phyloP scores from a whole-genome alignment of 148 eudicot genomes.

The Rhododendron griersonianum region DNA sequence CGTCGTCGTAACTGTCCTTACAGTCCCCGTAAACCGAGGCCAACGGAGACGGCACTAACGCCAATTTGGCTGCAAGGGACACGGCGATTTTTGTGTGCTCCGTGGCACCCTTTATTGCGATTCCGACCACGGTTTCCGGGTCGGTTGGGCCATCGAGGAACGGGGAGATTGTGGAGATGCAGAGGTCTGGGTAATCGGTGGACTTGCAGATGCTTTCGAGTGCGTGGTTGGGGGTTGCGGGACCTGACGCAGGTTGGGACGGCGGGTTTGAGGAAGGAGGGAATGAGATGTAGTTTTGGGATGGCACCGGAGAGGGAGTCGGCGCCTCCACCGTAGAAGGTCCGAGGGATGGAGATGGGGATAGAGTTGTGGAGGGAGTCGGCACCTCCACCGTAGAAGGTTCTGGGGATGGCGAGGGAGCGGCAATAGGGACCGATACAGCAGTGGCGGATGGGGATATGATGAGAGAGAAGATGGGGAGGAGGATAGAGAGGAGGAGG shows the following conservation, averaged over 20 bases:
- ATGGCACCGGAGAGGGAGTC: background rate
- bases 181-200: conserved; percentile 30
- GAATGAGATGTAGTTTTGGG: background rate
- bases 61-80: background rate
- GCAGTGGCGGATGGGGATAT: background rate
- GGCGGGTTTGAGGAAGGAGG: background rate
- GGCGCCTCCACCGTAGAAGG: background rate
- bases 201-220: conserved; percentile 22
- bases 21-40: conserved; percentile 13
- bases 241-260: background rate
- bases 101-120: conserved; percentile 17
- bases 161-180: conserved; percentile 19
- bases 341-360: background rate
- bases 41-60: background rate
- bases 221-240: background rate
- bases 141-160: conserved; percentile 9
- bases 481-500: background rate
- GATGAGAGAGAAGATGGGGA: background rate
- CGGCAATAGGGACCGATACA: background rate
- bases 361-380: background rate
- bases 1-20: conserved; percentile 21
- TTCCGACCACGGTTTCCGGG: conserved; percentile 12
- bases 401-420: background rate
- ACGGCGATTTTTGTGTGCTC: conserved; percentile 11
- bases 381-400: background rate